A percentile compares a stretch with the other conserved stretches of the same genome.
Evolutionary conservation across 495 filamentous ascomycete genomes (phyloP).

Genomic region (Xylaria nigripes): DNA sequence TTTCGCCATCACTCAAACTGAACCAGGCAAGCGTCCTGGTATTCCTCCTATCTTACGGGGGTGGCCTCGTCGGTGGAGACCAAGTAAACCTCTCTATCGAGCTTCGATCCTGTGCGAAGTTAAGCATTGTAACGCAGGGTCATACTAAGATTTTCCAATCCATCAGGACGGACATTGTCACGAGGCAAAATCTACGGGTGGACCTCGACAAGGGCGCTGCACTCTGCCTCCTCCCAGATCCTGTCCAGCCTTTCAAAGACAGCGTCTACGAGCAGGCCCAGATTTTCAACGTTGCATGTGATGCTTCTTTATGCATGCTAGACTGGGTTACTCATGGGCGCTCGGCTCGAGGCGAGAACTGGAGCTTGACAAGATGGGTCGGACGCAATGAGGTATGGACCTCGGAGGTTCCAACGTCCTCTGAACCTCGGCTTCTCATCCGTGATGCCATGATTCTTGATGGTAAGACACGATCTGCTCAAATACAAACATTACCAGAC

Average conservation of each 20-base stretch:
- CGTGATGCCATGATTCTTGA: conserved; percentile 76
- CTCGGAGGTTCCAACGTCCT: conserved; percentile 5
- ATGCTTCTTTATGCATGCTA: conserved; percentile 62
- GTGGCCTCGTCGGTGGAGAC: conserved; percentile 84
- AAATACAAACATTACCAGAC: conserved; percentile 32
- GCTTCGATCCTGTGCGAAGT: conserved; percentile 54
- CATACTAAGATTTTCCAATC: conserved; percentile 94
- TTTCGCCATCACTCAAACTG: conserved; percentile 52
- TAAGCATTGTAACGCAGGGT: conserved; percentile 86
- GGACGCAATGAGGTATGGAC: conserved; percentile 83
- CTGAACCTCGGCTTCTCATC: conserved; percentile 56
- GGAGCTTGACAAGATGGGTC: conserved; percentile 68
- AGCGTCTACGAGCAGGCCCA: conserved; percentile 80
- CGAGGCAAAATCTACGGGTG: conserved; percentile 61
- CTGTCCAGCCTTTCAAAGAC: conserved; percentile 75
- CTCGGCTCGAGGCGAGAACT: conserved; percentile 80
- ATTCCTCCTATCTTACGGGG: conserved; percentile 91
- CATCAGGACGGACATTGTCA: conserved; percentile 45
- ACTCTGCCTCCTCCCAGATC: conserved; percentile 89
- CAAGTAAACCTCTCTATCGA: conserved; percentile 62
- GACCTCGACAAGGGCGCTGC: conserved; percentile 52
- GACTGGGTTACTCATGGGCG: conserved; percentile 92
- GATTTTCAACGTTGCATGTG: conserved; percentile 56
- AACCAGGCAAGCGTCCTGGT: conserved; percentile 55
- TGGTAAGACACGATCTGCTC: conserved; percentile 30